Evolutionary conservation across 2,329 filamentous ascomycete genomes (phyloP).

Genomic region (Aspergillus nomiae): DNA sequence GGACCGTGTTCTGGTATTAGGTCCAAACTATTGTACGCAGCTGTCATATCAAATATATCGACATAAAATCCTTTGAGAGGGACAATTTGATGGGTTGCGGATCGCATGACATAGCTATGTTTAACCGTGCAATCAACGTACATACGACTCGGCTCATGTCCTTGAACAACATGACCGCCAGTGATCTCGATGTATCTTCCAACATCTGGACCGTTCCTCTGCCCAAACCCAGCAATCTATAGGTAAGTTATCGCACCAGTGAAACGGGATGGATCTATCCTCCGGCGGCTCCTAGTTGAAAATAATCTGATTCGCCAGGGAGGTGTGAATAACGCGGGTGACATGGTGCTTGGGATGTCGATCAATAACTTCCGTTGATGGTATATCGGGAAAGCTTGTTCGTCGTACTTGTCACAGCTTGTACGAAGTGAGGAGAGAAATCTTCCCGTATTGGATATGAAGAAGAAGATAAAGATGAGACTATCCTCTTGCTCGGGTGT

Average conservation of each 20-base stretch:
- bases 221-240: slow-evolving; percentile 44
- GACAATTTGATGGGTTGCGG: slow-evolving; percentile 33
- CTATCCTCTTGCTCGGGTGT: neutral
- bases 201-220: slow-evolving; percentile 36
- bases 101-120: slow-evolving; percentile 38
- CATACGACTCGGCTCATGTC: slow-evolving; percentile 37
- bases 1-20: slow-evolving; percentile 17
- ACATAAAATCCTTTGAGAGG: slow-evolving; percentile 23
- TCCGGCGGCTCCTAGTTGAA: slow-evolving; percentile 35
- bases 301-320: slow-evolving; percentile 42
- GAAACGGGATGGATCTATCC: slow-evolving; percentile 30
- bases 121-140: slow-evolving; percentile 41
- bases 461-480: neutral
- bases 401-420: slow-evolving; percentile 4
- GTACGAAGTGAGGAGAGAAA: slow-evolving; percentile 9
- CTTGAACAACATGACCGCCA: slow-evolving; percentile 38
- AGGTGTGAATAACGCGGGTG: slow-evolving; percentile 36
- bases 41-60: slow-evolving; percentile 23
- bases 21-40: slow-evolving; percentile 28
- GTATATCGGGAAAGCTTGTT: neutral
- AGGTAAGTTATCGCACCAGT: slow-evolving; percentile 44
- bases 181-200: slow-evolving; percentile 39
- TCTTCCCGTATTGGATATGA: neutral
- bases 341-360: neutral
- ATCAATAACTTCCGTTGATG: neutral